Conservation (phyloP, 2,329 filamentous ascomycete genomes). For the Exutisphaerella laricina region DNA sequence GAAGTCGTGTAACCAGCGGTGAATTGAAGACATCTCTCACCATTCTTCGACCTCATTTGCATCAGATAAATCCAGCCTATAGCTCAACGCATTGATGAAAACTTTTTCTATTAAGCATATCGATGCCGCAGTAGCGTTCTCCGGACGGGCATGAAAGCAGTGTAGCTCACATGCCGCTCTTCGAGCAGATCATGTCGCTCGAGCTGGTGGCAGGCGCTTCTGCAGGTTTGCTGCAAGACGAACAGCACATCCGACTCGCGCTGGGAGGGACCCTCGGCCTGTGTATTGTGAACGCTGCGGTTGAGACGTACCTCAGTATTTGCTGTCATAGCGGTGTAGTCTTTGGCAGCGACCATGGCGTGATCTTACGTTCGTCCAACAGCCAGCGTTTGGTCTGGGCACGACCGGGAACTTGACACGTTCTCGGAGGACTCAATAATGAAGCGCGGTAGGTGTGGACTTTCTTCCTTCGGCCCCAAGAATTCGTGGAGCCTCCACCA, state of each 20-base stretch:
- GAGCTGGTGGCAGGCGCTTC: conserved; percentile 1
- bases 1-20: conserved; percentile 16
- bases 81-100: conserved; percentile 8
- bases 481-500: no score
- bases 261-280: background rate
- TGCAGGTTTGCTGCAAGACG: background rate
- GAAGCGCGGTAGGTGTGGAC: no score
- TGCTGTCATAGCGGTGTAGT: conserved; percentile 7
- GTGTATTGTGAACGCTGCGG: conserved; percentile 10
- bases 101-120: conserved; percentile 19
- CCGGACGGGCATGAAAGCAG: conserved; percentile 7
- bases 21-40: conserved; percentile 10
- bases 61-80: conserved; percentile 11
- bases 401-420: background rate
- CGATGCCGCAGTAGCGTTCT: conserved; percentile 16
- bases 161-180: conserved; percentile 14
- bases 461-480: no score
- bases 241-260: conserved; percentile 1
- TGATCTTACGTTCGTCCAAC: no score
- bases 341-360: no score
- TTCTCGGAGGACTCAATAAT: background rate
- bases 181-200: conserved; percentile 11
- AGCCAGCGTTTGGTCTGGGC: no score
- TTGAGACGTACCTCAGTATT: conserved; percentile 14
- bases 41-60: background rate